A percentile compares a stretch with the other conserved stretches of the same genome.
Evolutionary conservation across 176 grass and related monocot species (phyloP).

Genomic region (Lolium multiflorum): DNA sequence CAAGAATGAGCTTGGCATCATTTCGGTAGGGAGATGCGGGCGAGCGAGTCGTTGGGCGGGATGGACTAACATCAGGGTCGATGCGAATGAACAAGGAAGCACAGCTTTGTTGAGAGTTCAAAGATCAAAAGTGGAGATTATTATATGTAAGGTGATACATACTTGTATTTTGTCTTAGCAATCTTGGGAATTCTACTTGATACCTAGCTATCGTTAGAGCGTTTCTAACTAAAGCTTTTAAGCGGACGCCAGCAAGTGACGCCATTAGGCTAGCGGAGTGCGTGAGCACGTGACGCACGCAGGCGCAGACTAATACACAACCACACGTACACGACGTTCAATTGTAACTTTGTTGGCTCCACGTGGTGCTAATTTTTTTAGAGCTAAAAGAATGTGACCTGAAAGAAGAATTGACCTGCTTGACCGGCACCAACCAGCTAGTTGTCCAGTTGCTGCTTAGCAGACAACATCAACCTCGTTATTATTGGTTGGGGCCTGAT

Average conservation of each 20-base stretch:
- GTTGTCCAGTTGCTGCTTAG: background rate
- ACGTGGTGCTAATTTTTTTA: background rate
- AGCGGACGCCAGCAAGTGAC: background rate
- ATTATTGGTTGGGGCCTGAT: background rate
- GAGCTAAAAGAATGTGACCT: background rate
- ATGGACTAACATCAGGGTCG: too few relatives aligned
- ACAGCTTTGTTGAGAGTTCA: too few relatives aligned
- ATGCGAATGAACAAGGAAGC: too few relatives aligned
- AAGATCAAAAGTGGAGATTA: too few relatives aligned
- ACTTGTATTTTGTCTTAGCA: too few relatives aligned
- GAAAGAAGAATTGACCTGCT: background rate
- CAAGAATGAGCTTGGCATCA: too few relatives aligned
- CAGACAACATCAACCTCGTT: background rate
- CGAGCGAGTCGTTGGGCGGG: too few relatives aligned
- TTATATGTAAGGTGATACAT: too few relatives aligned
- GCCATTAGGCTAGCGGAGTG: background rate
- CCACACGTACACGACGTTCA: too few relatives aligned
- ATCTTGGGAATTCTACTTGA: too few relatives aligned
- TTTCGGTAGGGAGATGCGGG: too few relatives aligned
- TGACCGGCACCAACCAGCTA: background rate
- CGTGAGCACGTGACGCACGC: background rate
- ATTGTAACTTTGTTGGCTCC: background rate
- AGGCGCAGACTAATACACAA: background rate
- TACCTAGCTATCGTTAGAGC: too few relatives aligned
- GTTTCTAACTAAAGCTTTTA: background rate